Base-by-base conservation (phyloP, 768 basidiomycete species). In the Hydnomerulius pinastri region DNA sequence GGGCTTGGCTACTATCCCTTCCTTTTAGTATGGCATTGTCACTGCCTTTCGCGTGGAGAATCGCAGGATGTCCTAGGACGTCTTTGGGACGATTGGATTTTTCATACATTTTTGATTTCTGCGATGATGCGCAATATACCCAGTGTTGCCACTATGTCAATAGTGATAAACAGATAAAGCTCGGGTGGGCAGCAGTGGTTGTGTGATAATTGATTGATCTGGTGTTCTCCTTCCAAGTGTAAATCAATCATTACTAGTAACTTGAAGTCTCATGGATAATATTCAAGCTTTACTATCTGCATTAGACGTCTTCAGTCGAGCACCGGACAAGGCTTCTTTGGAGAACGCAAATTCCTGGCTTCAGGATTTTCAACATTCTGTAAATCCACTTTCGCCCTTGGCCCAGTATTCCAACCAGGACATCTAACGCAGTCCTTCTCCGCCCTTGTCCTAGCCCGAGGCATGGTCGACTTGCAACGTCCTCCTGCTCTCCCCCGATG, bases 361-460 rank as follows among this genome's bases (percentile, higher is more conserved):
- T 55, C 89, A 94, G 75, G 93, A 95, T 71, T 99, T 98, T 70
- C 96, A 99, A 77, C 95, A 98, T 78, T 95, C 92, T 77, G 96
- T 98, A 86, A 88, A 84, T 89, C 77, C 75, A 76, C 73, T 83
- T 83, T 85, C 83, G 78, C 81, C 79, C 82, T 72, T 82, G 80
- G 83, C 63, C 66, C 66, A 58, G 49, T 58, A 66, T 75, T 79
- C 77, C 71, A 76, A 71, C 73, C 75, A 61, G 77, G 77, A 71
- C 77, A 77, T 86, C 85, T 87, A 77, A 88, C 82, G 69, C 67
- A 76, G 71, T 72, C 73, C 74, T 75, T 76, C 73, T 75, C 73
- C 75, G 73, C 75, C 71, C 66, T 75, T 81, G 77, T 77, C 76
- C 72, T 81, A 99, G 97, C 80, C 84, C 69, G 92, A 97, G 71